Conservation (phyloP, 805 yeast genomes). For the Ascoidea asiatica region DNA sequence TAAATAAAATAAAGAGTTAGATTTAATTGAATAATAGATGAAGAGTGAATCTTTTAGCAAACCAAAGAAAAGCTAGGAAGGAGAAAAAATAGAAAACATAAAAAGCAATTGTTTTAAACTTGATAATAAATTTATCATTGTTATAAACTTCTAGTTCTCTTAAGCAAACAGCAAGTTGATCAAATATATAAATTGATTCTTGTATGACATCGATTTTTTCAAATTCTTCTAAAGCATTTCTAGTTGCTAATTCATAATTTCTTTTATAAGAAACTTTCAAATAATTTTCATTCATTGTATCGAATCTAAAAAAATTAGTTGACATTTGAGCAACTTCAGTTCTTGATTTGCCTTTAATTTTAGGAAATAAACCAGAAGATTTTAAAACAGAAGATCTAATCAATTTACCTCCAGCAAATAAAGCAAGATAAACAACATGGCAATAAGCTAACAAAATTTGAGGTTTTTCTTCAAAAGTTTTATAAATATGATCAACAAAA, state of each 20-base stretch:
- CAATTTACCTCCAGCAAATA: slow-evolving; percentile 76
- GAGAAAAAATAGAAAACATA: not conserved
- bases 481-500: slow-evolving; percentile 46
- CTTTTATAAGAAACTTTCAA: slow-evolving; percentile 57
- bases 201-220: slow-evolving; percentile 60
- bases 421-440: slow-evolving; percentile 74
- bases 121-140: slow-evolving; percentile 37
- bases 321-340: slow-evolving; percentile 50
- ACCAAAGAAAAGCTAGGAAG: too few species aligned
- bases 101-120: slow-evolving; percentile 19
- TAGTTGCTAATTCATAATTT: slow-evolving; percentile 65
- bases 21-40: not conserved
- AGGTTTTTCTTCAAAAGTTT: slow-evolving; percentile 46
- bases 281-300: slow-evolving; percentile 50
- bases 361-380: slow-evolving; percentile 65
- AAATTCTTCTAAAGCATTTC: slow-evolving; percentile 53
- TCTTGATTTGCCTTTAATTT: slow-evolving; percentile 49
- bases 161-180: slow-evolving; percentile 45
- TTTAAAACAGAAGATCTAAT: slow-evolving; percentile 53
- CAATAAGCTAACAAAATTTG: slow-evolving; percentile 64
- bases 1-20: not conserved
- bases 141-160: slow-evolving; percentile 59
- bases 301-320: slow-evolving; percentile 60
- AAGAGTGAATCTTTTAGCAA: not conserved
- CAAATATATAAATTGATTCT: slow-evolving; percentile 54